Evolutionary conservation across 2,329 filamentous ascomycete genomes (phyloP).

Genomic region (Aureobasidium sp.): DNA sequence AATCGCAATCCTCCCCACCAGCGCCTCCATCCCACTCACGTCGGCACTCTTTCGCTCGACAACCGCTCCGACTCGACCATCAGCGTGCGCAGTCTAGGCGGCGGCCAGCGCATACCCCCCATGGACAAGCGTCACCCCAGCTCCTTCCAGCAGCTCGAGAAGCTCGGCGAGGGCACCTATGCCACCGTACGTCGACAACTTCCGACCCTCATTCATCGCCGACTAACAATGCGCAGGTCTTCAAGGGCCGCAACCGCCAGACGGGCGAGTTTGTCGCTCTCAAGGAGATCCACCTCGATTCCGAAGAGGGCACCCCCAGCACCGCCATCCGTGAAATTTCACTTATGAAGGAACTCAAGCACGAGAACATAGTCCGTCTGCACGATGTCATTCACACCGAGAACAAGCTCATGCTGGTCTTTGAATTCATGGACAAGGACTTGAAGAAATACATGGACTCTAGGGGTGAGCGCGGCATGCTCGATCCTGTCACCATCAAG

Average conservation of each 20-base stretch:
- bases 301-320: constrained; percentile 92
- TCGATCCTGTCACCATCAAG: constrained; percentile 88
- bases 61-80: constrained; percentile 45
- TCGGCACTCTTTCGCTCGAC: constrained; percentile 38
- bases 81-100: constrained; percentile 40
- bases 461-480: constrained; percentile 75
- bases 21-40: constrained; percentile 40
- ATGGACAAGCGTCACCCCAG: constrained; percentile 96
- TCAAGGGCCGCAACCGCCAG: constrained; percentile 95
- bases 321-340: constrained; percentile 98
- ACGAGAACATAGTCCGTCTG: constrained; percentile 94
- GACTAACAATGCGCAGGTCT: constrained; percentile 55
- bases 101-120: constrained; percentile 31
- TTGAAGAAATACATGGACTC: constrained; percentile 99
- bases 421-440: constrained; percentile 98
- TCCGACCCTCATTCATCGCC: neutral
- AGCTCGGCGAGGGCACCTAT: constrained; percentile 95
- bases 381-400: constrained; percentile 99
- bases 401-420: constrained; percentile 99
- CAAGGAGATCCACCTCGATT: constrained; percentile 98
- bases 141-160: constrained; percentile 98
- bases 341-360: constrained; percentile 98
- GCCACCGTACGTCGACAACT: constrained; percentile 62
- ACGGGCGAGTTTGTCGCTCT: constrained; percentile 93
- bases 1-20: constrained; percentile 36